Conservation (phyloP, 305 asterid genomes). For the Fraxinus albicans region DNA sequence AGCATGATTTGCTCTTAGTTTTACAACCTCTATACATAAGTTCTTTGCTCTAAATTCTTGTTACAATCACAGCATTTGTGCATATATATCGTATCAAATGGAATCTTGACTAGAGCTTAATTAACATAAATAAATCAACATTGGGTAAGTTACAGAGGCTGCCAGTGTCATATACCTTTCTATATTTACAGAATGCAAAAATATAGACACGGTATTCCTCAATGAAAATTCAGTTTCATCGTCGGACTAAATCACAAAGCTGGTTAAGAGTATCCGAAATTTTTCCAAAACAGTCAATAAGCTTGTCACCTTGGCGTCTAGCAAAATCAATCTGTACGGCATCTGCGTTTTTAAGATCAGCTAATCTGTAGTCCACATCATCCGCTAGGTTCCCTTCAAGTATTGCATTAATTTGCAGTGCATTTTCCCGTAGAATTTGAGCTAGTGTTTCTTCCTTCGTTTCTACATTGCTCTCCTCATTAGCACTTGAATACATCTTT, state of each 20-base stretch:
- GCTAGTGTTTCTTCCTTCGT: conserved; percentile 49
- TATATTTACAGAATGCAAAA: conserved; percentile 22
- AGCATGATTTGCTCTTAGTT: not conserved
- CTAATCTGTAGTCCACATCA: conserved; percentile 41
- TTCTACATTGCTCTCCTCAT: conserved; percentile 32
- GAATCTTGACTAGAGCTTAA: not conserved
- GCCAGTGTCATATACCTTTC: not conserved
- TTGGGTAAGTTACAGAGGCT: not conserved
- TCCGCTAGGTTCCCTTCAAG: conserved; percentile 47
- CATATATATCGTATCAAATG: not conserved
- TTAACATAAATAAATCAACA: not conserved
- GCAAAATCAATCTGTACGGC: conserved; percentile 42
- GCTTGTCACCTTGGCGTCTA: conserved; percentile 64
- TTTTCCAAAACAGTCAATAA: conserved; percentile 59
- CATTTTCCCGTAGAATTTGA: conserved; percentile 47
- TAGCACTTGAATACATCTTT: conserved; percentile 22
- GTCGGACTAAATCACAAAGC: conserved; percentile 54
- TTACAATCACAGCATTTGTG: not conserved
- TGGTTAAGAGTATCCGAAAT: conserved; percentile 57
- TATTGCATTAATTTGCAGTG: conserved; percentile 49
- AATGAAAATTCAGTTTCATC: conserved; percentile 27
- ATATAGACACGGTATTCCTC: not conserved
- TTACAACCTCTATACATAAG: not conserved
- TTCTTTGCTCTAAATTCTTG: not conserved
- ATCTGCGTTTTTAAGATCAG: conserved; percentile 46